Evolutionary conservation across 345 rosid species (phyloP).

Genomic region (Anastatica hierochuntica): DNA sequence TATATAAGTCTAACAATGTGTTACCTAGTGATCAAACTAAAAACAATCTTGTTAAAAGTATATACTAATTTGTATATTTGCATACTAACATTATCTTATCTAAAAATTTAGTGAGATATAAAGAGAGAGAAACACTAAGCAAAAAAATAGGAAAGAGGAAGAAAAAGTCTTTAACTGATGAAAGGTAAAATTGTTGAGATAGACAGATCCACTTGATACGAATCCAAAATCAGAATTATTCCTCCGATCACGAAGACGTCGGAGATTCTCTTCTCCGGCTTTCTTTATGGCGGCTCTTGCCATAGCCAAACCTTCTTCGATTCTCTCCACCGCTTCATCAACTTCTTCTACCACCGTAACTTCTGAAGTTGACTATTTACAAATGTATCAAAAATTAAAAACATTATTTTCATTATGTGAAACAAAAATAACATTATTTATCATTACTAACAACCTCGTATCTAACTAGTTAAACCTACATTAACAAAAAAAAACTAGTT

Average conservation of each 20-base stretch:
- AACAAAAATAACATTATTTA: too few species aligned
- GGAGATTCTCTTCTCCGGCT: constrained; percentile 30
- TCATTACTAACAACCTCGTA: too few species aligned
- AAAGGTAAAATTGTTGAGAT: constrained; percentile 47
- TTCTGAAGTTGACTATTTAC: constrained; percentile 8
- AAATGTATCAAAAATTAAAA: too few species aligned
- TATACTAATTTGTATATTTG: neutral
- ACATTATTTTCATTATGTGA: too few species aligned
- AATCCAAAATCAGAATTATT: constrained; percentile 17
- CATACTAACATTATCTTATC: too few species aligned
- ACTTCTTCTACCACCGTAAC: constrained; percentile 18
- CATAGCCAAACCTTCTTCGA: constrained; percentile 49
- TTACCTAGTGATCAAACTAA: constrained; percentile 3
- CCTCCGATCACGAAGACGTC: constrained; percentile 20
- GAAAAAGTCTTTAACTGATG: constrained; percentile 48
- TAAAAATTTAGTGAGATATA: neutral
- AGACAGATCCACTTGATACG: constrained; percentile 43
- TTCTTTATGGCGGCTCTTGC: constrained; percentile 49
- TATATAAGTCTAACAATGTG: too few species aligned
- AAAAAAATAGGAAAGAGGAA: constrained; percentile 4
- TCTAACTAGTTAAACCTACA: too few species aligned
- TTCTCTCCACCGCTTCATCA: constrained; percentile 26
- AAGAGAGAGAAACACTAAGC: too few species aligned
- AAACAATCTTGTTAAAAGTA: neutral
- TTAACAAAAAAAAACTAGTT: too few species aligned